Percentiles rank a stretch among this genome's conserved stretches.
phyloP scores from a whole-genome alignment of 805 yeast genomes.

The Pichia gijzeniarum region DNA sequence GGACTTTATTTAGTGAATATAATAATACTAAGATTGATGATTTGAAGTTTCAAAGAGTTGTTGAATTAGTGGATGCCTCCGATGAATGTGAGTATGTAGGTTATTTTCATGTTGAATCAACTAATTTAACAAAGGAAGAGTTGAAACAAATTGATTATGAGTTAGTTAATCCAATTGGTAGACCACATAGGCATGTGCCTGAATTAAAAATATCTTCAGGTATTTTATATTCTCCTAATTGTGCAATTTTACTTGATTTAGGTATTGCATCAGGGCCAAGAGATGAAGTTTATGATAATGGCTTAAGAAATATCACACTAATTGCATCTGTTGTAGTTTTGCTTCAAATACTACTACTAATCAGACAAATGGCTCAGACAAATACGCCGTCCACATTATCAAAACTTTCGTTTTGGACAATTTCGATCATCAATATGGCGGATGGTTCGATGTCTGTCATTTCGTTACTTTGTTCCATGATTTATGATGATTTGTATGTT shows the following conservation, averaged over 20 bases:
- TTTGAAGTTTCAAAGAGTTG: conserved; percentile 32
- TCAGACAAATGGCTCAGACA: conserved; percentile 64
- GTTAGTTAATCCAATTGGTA: conserved; percentile 64
- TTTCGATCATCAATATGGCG: conserved; percentile 54
- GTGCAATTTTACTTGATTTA: conserved; percentile 53
- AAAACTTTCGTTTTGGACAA: conserved; percentile 61
- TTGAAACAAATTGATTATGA: conserved; percentile 65
- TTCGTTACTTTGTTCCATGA: conserved; percentile 51
- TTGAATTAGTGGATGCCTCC: conserved; percentile 27
- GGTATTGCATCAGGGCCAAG: conserved; percentile 46
- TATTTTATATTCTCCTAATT: conserved; percentile 80
- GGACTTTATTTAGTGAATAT: conserved; percentile 37
- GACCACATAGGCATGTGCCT: conserved; percentile 63
- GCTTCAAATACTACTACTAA: conserved; percentile 48
- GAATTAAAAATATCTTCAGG: conserved; percentile 46
- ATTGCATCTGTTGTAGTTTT: conserved; percentile 41
- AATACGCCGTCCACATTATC: conserved; percentile 78
- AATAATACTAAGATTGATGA: conserved; percentile 38
- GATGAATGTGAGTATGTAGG: conserved; percentile 63
- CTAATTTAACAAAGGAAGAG: conserved; percentile 46
- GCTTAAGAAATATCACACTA: conserved; percentile 37
- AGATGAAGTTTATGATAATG: conserved; percentile 38
- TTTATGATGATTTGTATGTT: conserved; percentile 52
- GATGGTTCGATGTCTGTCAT: conserved; percentile 68
- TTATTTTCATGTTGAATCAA: conserved; percentile 63